Evolutionary conservation across 169 alveolate species (phyloP), one percentile per base, ranked within the genome.

Genomic region (Eimeria sp.): DNA sequence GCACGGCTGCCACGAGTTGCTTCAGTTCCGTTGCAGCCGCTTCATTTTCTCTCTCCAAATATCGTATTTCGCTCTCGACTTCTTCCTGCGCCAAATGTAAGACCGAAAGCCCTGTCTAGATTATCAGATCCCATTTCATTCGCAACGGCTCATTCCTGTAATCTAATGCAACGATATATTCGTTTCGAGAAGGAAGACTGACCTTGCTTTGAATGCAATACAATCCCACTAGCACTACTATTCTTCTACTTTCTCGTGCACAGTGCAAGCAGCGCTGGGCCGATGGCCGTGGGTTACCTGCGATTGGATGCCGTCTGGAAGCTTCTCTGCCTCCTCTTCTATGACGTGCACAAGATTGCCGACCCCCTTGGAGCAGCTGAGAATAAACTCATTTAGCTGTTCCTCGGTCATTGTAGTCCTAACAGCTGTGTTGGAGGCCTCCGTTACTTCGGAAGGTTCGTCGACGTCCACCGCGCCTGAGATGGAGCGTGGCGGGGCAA

Each of bases 401-500:
- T 61, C 82, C 72, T 63, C 65, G 11, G 93, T 87, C 93, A 87
- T 61, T 49, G 82, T 76, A 45, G 63, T 63, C 45, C 82, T 43
- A 22, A 63, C 73, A 43, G 47, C 92, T 27, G 76, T 5, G 57
- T 58, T 84, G 78, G 92, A 54, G 25, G 43, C 61, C n/a, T 34
- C 93, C 27, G 65, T 43, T 40, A 16, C 54, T 49, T 63, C 93
- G 11, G 40, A 10, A 6, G 80, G 43, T 63, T 45, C 67, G 65
- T 63, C 80, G 45, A 25, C 82, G 16, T 87, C 93, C 67, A 87
- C 82, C 63, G 45, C 47, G 93, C 93, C 93, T 40, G 49, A 61
- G 78, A 87, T 65, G 78, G 93, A 87, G 49, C 78, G 72, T n/a
- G 93, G 93, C 51, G 93, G 93, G 57, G 93, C 93, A 47, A 87